phyloP scores from a whole-genome alignment of 352 stramenopile genomes.

The Saprolegnia diclina region DNA sequence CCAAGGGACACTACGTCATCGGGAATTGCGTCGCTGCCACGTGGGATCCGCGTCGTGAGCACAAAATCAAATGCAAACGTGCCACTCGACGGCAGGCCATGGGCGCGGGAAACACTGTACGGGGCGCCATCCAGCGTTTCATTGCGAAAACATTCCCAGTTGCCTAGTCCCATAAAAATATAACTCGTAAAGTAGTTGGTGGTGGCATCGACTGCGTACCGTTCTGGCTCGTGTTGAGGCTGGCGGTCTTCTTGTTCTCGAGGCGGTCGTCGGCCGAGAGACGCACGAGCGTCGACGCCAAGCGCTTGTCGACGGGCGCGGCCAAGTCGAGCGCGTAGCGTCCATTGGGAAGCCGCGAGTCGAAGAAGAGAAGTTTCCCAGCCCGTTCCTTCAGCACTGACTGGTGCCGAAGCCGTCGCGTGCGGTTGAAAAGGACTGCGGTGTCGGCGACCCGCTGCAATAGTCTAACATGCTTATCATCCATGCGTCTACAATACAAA shows the following conservation, averaged over 20 bases:
- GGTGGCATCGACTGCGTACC: too few relatives aligned
- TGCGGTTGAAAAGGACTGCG: constrained; percentile 7
- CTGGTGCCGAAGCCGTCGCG: neutral
- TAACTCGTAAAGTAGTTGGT: neutral
- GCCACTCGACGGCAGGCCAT: constrained; percentile 24
- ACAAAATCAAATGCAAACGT: constrained; percentile 38
- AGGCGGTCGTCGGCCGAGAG: constrained; percentile 24
- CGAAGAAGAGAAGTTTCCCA: constrained; percentile 24
- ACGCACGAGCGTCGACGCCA: constrained; percentile 13
- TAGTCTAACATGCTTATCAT: neutral
- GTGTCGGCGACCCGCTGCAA: constrained; percentile 21
- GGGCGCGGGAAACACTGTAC: constrained; percentile 26
- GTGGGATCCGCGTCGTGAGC: constrained; percentile 26
- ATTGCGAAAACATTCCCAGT: constrained; percentile 49
- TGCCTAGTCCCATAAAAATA: constrained; percentile 19
- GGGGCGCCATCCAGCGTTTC: constrained; percentile 34
- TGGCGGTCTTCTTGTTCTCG: constrained; percentile 20
- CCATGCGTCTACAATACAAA: neutral
- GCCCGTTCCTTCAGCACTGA: constrained; percentile 22
- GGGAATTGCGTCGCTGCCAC: neutral
- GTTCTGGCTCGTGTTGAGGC: constrained; percentile 20
- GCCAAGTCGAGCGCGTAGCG: constrained; percentile 16
- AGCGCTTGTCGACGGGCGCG: neutral
- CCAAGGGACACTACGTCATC: constrained; percentile 12
- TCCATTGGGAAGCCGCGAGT: constrained; percentile 13